These are phyloP conservation scores for Penicillium sp. DNA, from an alignment of 2,329 filamentous ascomycete species.

Conservation along the genomic window DNA sequence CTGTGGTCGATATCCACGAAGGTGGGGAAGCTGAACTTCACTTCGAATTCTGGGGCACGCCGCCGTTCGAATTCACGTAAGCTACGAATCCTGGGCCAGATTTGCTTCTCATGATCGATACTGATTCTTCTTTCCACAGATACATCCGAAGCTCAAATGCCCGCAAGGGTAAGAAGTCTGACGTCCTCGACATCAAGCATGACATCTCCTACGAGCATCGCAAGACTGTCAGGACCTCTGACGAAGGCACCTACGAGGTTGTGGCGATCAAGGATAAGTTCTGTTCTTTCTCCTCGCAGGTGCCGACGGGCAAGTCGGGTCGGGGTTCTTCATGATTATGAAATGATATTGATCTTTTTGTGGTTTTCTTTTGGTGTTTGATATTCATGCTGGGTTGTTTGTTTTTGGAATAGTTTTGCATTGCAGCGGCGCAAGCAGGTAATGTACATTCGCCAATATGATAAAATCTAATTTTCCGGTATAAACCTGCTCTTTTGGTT, in stretches of 20 bases:
- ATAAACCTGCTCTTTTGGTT: background rate
- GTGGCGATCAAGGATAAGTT: slow-evolving; percentile 92
- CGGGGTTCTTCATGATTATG: slow-evolving; percentile 24
- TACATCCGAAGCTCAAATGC: slow-evolving; percentile 89
- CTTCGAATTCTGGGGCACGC: slow-evolving; percentile 93
- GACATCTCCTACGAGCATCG: slow-evolving; percentile 78
- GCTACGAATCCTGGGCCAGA: slow-evolving; percentile 20
- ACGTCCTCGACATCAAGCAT: slow-evolving; percentile 85
- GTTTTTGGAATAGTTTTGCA: slow-evolving; percentile 24
- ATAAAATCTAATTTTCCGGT: slow-evolving; percentile 9
- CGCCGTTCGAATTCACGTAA: slow-evolving; percentile 91
- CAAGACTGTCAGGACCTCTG: slow-evolving; percentile 79
- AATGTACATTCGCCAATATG: slow-evolving; percentile 25
- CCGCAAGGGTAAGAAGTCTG: slow-evolving; percentile 71
- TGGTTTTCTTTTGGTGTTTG: slow-evolving; percentile 8
- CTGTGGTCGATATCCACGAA: slow-evolving; percentile 91
- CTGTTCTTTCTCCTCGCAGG: slow-evolving; percentile 81
- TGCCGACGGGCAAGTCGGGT: slow-evolving; percentile 51
- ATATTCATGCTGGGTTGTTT: slow-evolving; percentile 16
- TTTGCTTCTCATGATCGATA: background rate
- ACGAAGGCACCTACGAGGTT: slow-evolving; percentile 97
- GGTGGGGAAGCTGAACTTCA: slow-evolving; percentile 89
- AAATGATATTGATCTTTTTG: slow-evolving; percentile 15
- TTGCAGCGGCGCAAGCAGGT: slow-evolving; percentile 33
- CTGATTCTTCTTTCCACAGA: slow-evolving; percentile 31